A percentile compares a stretch with the other conserved stretches of the same genome.
Evolutionary conservation across 345 rosid genomes (phyloP).

Genomic region (Lepidium africanum): DNA sequence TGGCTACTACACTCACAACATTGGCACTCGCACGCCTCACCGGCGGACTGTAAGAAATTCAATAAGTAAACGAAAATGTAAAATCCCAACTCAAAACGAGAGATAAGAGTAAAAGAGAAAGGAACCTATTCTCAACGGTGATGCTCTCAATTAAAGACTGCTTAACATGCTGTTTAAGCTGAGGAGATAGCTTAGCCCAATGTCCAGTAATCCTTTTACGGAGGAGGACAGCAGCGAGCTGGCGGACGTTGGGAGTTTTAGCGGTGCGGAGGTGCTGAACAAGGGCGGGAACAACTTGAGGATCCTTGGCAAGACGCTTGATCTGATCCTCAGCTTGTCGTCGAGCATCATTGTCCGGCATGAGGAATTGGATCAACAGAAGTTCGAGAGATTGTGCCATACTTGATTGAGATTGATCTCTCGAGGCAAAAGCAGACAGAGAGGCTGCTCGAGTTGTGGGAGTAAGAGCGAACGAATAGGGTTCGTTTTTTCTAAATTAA

Average conservation of each 20-base stretch:
- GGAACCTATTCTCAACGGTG: slow-evolving; percentile 83
- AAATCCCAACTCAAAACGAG: neutral
- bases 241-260: slow-evolving; percentile 96
- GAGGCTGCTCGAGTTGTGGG: slow-evolving; percentile 15
- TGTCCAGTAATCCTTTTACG: slow-evolving; percentile 98
- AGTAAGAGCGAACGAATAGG: slow-evolving; percentile 16
- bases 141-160: slow-evolving; percentile 89
- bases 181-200: slow-evolving; percentile 94
- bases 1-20: slow-evolving; percentile 89
- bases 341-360: slow-evolving; percentile 99
- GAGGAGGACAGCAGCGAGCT: slow-evolving; percentile 97
- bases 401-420: neutral
- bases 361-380: slow-evolving; percentile 84
- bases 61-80: neutral
- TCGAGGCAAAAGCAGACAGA: neutral
- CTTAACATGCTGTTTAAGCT: slow-evolving; percentile 71
- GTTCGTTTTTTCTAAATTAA: slow-evolving; percentile 3
- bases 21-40: slow-evolving; percentile 98
- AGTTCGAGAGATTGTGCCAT: slow-evolving; percentile 97
- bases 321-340: slow-evolving; percentile 99
- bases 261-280: slow-evolving; percentile 98
- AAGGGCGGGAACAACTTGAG: slow-evolving; percentile 95
- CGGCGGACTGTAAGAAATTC: slow-evolving; percentile 43
- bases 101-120: neutral
- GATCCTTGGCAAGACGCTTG: slow-evolving; percentile 90